These are phyloP conservation scores for Diospyros lotus DNA, from an alignment of 148 eudicot genomes.

Conservation along the genomic window DNA sequence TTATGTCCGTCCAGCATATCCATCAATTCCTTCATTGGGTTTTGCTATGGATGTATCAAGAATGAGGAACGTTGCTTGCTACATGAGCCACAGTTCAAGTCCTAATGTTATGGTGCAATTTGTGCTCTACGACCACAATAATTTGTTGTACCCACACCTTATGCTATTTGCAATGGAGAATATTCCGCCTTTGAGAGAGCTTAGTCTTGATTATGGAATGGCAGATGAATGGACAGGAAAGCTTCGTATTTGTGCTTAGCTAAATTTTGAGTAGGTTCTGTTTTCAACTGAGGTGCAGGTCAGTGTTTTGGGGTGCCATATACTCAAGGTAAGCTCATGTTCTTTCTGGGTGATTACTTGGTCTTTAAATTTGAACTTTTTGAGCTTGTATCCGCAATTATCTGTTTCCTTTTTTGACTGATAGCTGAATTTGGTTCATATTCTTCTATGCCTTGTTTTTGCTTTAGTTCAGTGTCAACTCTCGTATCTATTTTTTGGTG, in stretches of 20 bases:
- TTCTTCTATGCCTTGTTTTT: conserved; percentile 6
- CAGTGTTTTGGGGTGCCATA: conserved; percentile 19
- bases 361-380: not conserved
- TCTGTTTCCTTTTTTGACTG: not conserved
- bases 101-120: conserved; percentile 86
- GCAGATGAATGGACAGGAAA: conserved; percentile 72
- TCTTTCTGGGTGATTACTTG: not conserved
- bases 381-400: not conserved
- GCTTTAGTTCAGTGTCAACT: not conserved
- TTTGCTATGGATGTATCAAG: conserved; percentile 85
- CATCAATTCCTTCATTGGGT: conserved; percentile 70
- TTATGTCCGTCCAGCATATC: conserved; percentile 55
- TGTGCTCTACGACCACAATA: conserved; percentile 75
- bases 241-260: conserved; percentile 54
- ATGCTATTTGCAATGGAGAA: conserved; percentile 90
- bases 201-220: conserved; percentile 82
- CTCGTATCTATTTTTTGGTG: not conserved
- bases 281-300: conserved; percentile 22
- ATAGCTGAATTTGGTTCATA: not conserved
- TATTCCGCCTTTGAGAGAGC: conserved; percentile 86
- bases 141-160: conserved; percentile 64
- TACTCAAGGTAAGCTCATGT: conserved; percentile 27
- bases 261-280: conserved; percentile 10
- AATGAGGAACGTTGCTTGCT: conserved; percentile 82
- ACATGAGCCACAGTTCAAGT: conserved; percentile 70